phyloP scores from a whole-genome alignment of 164 flowering plant species.

The Platanus orientalis region DNA sequence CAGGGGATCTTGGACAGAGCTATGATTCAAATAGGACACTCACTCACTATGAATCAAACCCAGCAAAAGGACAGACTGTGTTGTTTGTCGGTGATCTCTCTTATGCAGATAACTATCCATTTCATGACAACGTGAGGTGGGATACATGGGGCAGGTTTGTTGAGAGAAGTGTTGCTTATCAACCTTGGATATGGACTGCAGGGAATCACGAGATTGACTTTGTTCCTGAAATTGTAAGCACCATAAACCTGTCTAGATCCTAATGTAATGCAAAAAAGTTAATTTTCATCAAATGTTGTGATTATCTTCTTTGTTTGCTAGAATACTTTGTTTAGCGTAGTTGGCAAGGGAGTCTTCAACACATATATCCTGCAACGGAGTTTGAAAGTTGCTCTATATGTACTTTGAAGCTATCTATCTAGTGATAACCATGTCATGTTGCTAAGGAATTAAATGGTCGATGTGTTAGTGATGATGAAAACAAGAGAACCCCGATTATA shows the following conservation, averaged over 20 bases:
- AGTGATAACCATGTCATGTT: no score
- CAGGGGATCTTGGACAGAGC: conserved; percentile 90
- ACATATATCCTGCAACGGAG: no score
- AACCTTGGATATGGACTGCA: conserved; percentile 93
- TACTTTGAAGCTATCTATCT: no score
- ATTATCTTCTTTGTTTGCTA: no score
- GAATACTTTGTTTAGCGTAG: no score
- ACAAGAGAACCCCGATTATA: no score
- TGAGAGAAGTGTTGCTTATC: conserved; percentile 73
- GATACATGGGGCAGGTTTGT: conserved; percentile 80
- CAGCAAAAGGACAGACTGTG: conserved; percentile 50
- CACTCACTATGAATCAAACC: conserved; percentile 54
- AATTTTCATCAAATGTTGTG: no score
- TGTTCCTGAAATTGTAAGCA: conserved; percentile 52
- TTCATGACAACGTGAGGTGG: conserved; percentile 70
- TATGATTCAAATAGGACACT: conserved; percentile 63
- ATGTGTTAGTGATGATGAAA: no score
- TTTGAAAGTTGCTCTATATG: no score
- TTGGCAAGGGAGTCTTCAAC: no score
- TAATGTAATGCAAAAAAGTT: background rate
- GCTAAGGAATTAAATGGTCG: no score
- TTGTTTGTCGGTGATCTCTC: conserved; percentile 75
- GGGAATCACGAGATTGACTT: conserved; percentile 88
- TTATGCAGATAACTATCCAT: conserved; percentile 66
- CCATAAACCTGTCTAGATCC: background rate